Percentiles rank a stretch among this genome's conserved stretches.
Evolutionary conservation across 1,284 basidiomycete species (phyloP).

Genomic region (Neonothopanus nambi): DNA sequence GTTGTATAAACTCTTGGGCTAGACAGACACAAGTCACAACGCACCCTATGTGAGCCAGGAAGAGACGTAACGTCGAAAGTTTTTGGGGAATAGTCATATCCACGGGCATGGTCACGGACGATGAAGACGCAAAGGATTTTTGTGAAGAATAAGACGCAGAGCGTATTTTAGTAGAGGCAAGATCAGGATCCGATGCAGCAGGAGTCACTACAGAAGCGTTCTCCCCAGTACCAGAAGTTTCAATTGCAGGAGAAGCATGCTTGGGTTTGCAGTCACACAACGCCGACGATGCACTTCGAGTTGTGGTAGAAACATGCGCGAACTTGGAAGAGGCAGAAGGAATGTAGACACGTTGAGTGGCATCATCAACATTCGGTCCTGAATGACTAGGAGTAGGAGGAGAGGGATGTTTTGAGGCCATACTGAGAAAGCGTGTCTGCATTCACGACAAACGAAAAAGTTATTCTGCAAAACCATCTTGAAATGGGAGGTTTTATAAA

Average conservation of each 20-base stretch:
- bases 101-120: background rate
- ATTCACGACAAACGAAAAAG: background rate
- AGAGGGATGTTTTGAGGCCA: background rate
- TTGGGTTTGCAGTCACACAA: too few relatives aligned
- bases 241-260: too few relatives aligned
- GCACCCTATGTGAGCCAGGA: conserved; percentile 59
- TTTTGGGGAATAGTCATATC: conserved; percentile 17
- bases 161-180: background rate
- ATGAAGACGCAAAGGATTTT: background rate
- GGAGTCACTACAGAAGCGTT: too few relatives aligned
- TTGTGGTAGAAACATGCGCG: too few relatives aligned
- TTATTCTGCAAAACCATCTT: conserved; percentile 1
- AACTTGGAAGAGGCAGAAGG: too few relatives aligned
- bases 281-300: too few relatives aligned
- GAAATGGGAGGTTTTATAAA: background rate
- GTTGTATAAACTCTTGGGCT: conserved; percentile 15
- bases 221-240: too few relatives aligned
- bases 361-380: background rate
- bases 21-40: conserved; percentile 17
- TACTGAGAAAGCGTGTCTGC: background rate
- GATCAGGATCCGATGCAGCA: too few relatives aligned
- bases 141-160: background rate
- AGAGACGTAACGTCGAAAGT: conserved; percentile 48
- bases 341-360: too few relatives aligned
- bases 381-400: background rate